Conservation (phyloP, 768 basidiomycete species). For the Exsudoporus frostii region DNA sequence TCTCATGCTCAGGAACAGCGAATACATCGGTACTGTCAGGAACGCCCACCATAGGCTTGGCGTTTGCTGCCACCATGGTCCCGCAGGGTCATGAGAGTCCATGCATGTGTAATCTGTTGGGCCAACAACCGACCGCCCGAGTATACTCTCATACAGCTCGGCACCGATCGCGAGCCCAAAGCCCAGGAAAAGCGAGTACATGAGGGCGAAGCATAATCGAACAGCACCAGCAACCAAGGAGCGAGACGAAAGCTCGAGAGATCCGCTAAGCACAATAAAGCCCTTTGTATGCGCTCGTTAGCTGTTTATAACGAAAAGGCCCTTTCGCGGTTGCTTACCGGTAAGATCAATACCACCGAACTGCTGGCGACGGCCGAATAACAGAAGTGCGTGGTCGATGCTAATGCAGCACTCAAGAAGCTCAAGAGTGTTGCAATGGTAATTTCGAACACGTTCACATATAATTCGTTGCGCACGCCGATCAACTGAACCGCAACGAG, state of each 20-base stretch:
- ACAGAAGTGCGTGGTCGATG: constrained; percentile 66
- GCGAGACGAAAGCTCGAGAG: constrained; percentile 75
- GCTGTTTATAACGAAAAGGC: not conserved
- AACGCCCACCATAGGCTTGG: constrained; percentile 76
- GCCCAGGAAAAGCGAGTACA: constrained; percentile 75
- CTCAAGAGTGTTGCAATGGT: constrained; percentile 77
- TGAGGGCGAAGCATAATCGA: constrained; percentile 71
- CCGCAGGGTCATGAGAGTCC: constrained; percentile 49
- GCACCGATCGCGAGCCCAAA: constrained; percentile 84
- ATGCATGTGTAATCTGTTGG: constrained; percentile 61
- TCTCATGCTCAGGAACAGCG: constrained; percentile 61
- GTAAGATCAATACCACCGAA: constrained; percentile 77
- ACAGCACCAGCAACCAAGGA: constrained; percentile 86
- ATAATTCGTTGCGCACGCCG: constrained; percentile 72
- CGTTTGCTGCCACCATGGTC: constrained; percentile 72
- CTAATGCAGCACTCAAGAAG: constrained; percentile 74
- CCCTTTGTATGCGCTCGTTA: constrained; percentile 35
- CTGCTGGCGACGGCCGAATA: constrained; percentile 78
- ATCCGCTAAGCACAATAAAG: constrained; percentile 67
- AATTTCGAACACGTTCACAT: constrained; percentile 80
- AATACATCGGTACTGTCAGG: constrained; percentile 67
- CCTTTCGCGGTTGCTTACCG: constrained; percentile 40
- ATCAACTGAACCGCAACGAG: constrained; percentile 72
- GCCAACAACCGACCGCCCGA: constrained; percentile 43
- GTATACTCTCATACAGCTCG: constrained; percentile 59